Evolutionary conservation across 768 basidiomycete species (phyloP).

Genomic region (Naematelia aurantialba): DNA sequence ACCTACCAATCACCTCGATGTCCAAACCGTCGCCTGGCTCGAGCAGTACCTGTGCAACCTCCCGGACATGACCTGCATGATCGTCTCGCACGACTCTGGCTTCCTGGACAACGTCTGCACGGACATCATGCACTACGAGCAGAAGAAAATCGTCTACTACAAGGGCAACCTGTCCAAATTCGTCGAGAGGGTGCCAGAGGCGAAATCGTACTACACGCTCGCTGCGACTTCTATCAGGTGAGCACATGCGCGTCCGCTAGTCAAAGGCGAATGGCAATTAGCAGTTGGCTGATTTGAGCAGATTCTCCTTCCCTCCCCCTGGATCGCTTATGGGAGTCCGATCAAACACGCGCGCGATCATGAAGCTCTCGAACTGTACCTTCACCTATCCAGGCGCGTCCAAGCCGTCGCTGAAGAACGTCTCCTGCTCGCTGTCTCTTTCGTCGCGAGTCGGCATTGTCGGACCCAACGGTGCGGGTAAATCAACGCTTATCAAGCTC

Average conservation of each 20-base stretch:
- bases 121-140: conserved; percentile 95
- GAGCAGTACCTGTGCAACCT: conserved; percentile 80
- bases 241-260: conserved; percentile 12
- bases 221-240: conserved; percentile 82
- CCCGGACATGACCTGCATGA: conserved; percentile 80
- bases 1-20: conserved; percentile 53
- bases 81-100: conserved; percentile 94
- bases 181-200: conserved; percentile 84
- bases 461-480: conserved; percentile 92
- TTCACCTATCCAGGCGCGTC: conserved; percentile 86
- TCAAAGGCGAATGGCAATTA: not conserved
- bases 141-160: conserved; percentile 94
- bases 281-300: conserved; percentile 1
- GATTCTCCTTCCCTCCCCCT: conserved; percentile 87
- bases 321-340: conserved; percentile 96
- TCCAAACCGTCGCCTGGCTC: conserved; percentile 81
- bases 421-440: conserved; percentile 87
- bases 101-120: conserved; percentile 94
- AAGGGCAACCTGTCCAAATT: conserved; percentile 86
- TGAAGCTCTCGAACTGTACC: conserved; percentile 85
- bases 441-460: conserved; percentile 90
- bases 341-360: conserved; percentile 89
- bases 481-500: conserved; percentile 92
- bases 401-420: conserved; percentile 75
- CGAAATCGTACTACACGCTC: conserved; percentile 93